Evolutionary conservation across 805 yeast genomes (phyloP).

Genomic region (Ogataea chonburiensis): DNA sequence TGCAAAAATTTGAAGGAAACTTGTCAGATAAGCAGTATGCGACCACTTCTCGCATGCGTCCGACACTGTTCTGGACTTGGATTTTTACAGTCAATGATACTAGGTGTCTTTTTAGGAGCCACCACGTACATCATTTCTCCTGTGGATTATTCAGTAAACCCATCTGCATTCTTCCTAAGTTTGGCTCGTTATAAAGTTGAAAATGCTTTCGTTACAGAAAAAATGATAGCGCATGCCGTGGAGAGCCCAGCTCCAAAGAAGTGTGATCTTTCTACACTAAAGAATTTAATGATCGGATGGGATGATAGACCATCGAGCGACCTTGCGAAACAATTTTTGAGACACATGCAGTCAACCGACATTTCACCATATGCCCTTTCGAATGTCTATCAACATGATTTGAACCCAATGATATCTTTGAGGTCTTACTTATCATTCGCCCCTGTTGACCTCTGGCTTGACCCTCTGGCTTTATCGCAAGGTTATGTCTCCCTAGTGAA

Average conservation of each 20-base stretch:
- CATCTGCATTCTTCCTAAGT: constrained; percentile 66
- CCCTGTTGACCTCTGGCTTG: constrained; percentile 83
- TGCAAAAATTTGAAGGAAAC: constrained; percentile 92
- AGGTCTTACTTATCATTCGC: constrained; percentile 87
- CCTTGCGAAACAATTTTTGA: constrained; percentile 55
- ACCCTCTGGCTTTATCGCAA: constrained; percentile 84
- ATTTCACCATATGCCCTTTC: constrained; percentile 69
- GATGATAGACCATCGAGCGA: constrained; percentile 70
- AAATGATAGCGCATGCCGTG: constrained; percentile 76
- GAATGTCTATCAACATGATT: constrained; percentile 71
- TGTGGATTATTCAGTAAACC: constrained; percentile 70
- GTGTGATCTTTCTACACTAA: constrained; percentile 58
- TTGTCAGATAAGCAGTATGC: constrained; percentile 70
- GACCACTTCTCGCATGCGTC: constrained; percentile 81
- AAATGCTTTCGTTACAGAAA: constrained; percentile 81
- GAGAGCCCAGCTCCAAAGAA: constrained; percentile 49
- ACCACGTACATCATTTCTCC: constrained; percentile 81
- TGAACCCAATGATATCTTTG: constrained; percentile 81
- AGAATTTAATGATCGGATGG: constrained; percentile 82
- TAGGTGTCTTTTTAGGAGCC: constrained; percentile 86
- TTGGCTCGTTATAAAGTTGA: constrained; percentile 76
- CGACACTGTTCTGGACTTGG: constrained; percentile 85
- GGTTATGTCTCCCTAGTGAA: constrained; percentile 81
- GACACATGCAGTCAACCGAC: constrained; percentile 60
- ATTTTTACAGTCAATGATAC: constrained; percentile 74